Conservation (phyloP, 1,139 yeast species). For the Nakaseomyces nivariensis region DNA sequence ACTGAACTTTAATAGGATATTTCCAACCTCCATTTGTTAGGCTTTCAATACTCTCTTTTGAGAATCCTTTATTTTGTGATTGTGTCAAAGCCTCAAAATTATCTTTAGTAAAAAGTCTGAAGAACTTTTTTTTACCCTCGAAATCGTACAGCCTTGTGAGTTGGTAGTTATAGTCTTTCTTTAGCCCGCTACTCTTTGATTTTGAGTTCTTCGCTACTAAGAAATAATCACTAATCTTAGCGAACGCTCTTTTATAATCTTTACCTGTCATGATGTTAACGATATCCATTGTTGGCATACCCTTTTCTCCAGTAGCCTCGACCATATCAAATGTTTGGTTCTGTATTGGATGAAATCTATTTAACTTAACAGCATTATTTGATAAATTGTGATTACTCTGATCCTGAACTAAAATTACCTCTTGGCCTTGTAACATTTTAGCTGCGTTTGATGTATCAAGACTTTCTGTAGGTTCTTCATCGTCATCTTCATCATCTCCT, state of each 20-base stretch:
- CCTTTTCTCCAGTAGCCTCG: constrained; percentile 33
- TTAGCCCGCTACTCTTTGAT: constrained; percentile 29
- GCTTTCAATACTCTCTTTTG: background rate
- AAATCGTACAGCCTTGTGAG: constrained; percentile 60
- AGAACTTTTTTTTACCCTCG: constrained; percentile 64
- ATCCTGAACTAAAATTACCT: constrained; percentile 23
- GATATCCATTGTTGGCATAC: constrained; percentile 50
- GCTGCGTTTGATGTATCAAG: constrained; percentile 28
- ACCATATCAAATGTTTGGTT: constrained; percentile 50
- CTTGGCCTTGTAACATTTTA: constrained; percentile 25
- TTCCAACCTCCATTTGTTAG: background rate
- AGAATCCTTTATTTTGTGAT: constrained; percentile 5
- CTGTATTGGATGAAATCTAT: constrained; percentile 50
- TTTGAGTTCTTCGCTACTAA: constrained; percentile 32
- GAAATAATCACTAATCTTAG: constrained; percentile 41
- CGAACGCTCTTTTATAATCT: constrained; percentile 41
- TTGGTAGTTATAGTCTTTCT: constrained; percentile 10
- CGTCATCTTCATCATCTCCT: constrained; percentile 21
- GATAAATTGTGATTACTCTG: constrained; percentile 12
- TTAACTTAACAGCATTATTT: constrained; percentile 28
- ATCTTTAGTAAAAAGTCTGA: constrained; percentile 49
- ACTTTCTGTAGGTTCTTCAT: constrained; percentile 19
- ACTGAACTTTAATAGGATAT: background rate
- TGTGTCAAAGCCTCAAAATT: constrained; percentile 30
- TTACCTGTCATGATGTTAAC: constrained; percentile 43